Evolutionary conservation across 192 early-diverging fungal species (phyloP), one percentile per base, ranked within the genome.

Genomic region (Coemansia sp.): DNA sequence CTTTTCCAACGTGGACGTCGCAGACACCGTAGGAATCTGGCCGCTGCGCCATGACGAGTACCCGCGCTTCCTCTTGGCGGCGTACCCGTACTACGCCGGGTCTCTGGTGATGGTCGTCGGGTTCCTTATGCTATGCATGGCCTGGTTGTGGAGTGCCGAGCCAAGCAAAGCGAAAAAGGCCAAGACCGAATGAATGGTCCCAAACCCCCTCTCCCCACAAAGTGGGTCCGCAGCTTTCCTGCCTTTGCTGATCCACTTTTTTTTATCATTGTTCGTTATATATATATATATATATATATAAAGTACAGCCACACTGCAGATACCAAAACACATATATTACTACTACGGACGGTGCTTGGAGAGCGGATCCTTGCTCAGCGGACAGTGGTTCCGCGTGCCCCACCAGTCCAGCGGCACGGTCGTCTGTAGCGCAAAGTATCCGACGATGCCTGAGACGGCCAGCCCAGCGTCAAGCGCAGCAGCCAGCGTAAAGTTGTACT

Each of bases 41-140:
- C 97, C 95, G 13, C 94, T 93, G 79, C 79, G 94, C 58, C 97
- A 99, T 71, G 91, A 99, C 72, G 93, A 97, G 75, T 97, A 96
- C 75, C 93, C 92, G 40, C 88, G 97, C 42, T 98, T 92, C 86
- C 85, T 99, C 58, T 71, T 83, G 3, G 88, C 89, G 29, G 97
- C 96, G n/a, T 95, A 87, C 71, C 97, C 97, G 30, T 99, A 99
- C 74, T 99, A 99, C 74, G 86, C 84, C 10, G 88, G 90, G 26
- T 86, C 89, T 6, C 88, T 89, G 23, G 92, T 89, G 55, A 91
- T 96, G 90, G 85, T 89, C 42, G 82, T 87, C 35, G 92, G 90
- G n/a, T 94, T 96, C 73, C 81, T 97, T 59, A 83, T 91, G 39
- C 92, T 99, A 58, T 87, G 87, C 28, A 83, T 83, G 2, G 84